These are phyloP conservation scores for Lachancea quebecensis DNA, from an alignment of 805 yeast genomes.

Conservation along the genomic window DNA sequence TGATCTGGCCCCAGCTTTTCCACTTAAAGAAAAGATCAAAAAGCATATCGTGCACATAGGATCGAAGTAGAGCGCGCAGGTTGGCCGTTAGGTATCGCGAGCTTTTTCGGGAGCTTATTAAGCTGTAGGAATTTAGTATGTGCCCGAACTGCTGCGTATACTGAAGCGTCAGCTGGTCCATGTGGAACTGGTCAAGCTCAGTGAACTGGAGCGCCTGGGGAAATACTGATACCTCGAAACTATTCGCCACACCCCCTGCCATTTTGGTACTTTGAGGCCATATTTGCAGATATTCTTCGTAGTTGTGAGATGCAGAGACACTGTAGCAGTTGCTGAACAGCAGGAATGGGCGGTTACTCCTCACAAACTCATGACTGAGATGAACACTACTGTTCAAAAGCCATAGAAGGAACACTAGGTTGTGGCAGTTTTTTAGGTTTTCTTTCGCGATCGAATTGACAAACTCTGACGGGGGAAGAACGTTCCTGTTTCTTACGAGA, in stretches of 20 bases:
- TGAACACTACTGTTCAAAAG: slow-evolving; percentile 3
- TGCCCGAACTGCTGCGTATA: slow-evolving; percentile 8
- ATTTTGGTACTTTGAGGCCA: not conserved
- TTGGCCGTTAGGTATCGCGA: slow-evolving; percentile 5
- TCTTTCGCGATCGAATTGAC: slow-evolving; percentile 7
- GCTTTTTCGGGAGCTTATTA: not conserved
- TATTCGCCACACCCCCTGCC: not conserved
- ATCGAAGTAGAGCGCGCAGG: slow-evolving; percentile 4
- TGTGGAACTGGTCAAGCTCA: slow-evolving; percentile 7
- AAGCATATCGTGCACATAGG: slow-evolving; percentile 8
- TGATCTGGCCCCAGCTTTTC: slow-evolving; percentile 5
- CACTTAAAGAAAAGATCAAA: slow-evolving; percentile 9
- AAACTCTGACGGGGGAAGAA: slow-evolving; percentile 14
- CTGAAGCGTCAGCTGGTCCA: slow-evolving; percentile 4
- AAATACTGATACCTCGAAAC: slow-evolving; percentile 4
- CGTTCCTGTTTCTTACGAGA: not conserved
- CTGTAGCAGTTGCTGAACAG: slow-evolving; percentile 3
- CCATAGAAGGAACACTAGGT: slow-evolving; percentile 14
- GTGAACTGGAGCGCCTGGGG: slow-evolving; percentile 9
- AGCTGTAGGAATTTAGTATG: slow-evolving; percentile 3
- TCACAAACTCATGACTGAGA: not conserved
- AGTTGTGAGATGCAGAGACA: not conserved
- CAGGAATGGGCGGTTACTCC: slow-evolving; percentile 5
- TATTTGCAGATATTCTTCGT: slow-evolving; percentile 3
- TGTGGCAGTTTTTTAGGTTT: slow-evolving; percentile 8